Conservation (phyloP, 306 rosid species). For the Purshia tridentata region DNA sequence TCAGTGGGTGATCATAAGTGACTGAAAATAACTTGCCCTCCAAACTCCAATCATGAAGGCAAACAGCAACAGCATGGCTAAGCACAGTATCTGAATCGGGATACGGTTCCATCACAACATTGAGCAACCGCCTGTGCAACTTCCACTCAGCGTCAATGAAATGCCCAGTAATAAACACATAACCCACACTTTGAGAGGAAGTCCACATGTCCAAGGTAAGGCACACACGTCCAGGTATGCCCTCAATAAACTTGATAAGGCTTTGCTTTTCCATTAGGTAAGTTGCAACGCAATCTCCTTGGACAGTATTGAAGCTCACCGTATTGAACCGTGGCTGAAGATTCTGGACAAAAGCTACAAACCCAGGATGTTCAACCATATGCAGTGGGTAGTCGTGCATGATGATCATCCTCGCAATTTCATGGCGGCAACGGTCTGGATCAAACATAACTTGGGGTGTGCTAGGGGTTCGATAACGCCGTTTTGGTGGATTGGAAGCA, state of each 20-base stretch:
- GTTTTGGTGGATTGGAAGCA: conserved; percentile 56
- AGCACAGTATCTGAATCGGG: conserved; percentile 76
- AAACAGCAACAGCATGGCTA: conserved; percentile 82
- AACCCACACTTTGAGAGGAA: conserved; percentile 79
- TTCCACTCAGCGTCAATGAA: conserved; percentile 92
- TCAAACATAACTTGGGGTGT: conserved; percentile 67
- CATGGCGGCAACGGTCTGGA: conserved; percentile 84
- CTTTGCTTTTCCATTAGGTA: conserved; percentile 74
- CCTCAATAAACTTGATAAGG: conserved; percentile 58
- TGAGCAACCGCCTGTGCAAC: conserved; percentile 73
- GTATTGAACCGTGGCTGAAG: conserved; percentile 90
- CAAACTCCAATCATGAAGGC: conserved; percentile 88
- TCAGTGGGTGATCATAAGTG: conserved; percentile 49
- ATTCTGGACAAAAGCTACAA: conserved; percentile 78
- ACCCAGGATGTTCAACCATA: conserved; percentile 95
- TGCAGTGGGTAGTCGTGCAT: conserved; percentile 98
- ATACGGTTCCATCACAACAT: conserved; percentile 94
- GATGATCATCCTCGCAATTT: conserved; percentile 93
- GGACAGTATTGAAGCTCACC: conserved; percentile 88
- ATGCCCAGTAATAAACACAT: conserved; percentile 81
- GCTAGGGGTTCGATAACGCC: conserved; percentile 65
- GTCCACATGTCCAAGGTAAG: conserved; percentile 85
- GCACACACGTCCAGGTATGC: conserved; percentile 80
- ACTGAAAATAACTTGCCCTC: conserved; percentile 78
- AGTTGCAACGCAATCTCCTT: conserved; percentile 96